phyloP scores from a whole-genome alignment of 345 rosid genomes.

The Triadica sebifera region DNA sequence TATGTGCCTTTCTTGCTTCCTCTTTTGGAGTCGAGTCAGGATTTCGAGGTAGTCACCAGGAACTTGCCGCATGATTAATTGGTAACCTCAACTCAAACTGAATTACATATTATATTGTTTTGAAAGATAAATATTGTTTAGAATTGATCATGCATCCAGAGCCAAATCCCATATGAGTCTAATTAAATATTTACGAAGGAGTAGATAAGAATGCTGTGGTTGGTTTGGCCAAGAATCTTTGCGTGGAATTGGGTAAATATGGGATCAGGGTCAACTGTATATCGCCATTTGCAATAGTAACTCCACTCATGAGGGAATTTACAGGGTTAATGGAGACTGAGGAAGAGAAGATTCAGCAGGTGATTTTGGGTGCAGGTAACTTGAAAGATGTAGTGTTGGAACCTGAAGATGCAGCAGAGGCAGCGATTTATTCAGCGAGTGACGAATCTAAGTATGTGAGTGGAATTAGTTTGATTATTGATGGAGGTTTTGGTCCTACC shows the following conservation, averaged over 20 bases:
- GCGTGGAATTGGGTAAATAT: constrained; percentile 12
- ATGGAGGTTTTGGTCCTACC: constrained; percentile 3
- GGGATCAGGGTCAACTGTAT: constrained; percentile 22
- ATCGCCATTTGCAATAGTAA: constrained; percentile 8
- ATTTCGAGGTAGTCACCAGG: no score
- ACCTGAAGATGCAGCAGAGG: constrained; percentile 18
- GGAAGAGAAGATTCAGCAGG: no score
- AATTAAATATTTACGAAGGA: no score
- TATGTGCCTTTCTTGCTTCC: no score
- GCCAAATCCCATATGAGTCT: no score
- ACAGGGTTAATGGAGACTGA: no score
- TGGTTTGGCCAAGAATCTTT: constrained; percentile 20
- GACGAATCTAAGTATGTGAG: constrained; percentile 20
- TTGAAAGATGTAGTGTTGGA: constrained; percentile 1
- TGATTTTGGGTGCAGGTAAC: background rate
- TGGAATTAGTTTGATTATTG: constrained; percentile 12
- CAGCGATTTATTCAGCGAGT: constrained; percentile 14
- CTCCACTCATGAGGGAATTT: background rate
- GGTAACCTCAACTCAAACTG: no score
- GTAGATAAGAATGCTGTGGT: constrained; percentile 7
- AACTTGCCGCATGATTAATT: no score
- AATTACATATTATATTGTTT: no score
- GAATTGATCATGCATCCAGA: no score
- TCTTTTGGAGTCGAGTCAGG: no score
- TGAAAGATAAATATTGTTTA: no score